Evolutionary conservation across 345 rosid species (phyloP).

Genomic region (Bruguiera sexangula): DNA sequence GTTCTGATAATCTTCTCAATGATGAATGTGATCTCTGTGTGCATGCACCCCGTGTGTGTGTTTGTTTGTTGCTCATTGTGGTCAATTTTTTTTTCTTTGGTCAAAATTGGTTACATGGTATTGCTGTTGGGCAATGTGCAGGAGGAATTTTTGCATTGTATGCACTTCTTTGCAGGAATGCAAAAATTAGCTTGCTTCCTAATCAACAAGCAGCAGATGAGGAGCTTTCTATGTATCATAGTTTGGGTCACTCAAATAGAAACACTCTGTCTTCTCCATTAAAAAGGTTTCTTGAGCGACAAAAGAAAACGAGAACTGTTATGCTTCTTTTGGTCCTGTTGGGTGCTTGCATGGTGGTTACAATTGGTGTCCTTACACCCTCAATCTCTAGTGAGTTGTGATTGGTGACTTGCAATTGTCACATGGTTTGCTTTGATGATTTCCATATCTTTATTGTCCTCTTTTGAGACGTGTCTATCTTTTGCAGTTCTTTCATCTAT

Average conservation of each 20-base stretch:
- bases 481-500: slow-evolving; percentile 77
- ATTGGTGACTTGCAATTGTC: slow-evolving; percentile 5
- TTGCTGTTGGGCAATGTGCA: slow-evolving; percentile 33
- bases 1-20: slow-evolving; percentile 7
- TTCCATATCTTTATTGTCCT: slow-evolving; percentile 1
- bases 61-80: background rate
- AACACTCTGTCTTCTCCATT: slow-evolving; percentile 38
- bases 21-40: background rate
- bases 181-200: slow-evolving; percentile 77
- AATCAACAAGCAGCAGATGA: slow-evolving; percentile 91
- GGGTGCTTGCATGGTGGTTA: slow-evolving; percentile 57
- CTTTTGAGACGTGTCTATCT: slow-evolving; percentile 22
- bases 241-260: slow-evolving; percentile 43
- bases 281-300: slow-evolving; percentile 56
- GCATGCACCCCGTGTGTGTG: no score
- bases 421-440: background rate
- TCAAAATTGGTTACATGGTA: slow-evolving; percentile 8
- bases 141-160: slow-evolving; percentile 89
- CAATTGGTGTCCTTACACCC: slow-evolving; percentile 73
- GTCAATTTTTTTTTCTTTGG: background rate
- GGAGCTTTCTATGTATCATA: slow-evolving; percentile 76
- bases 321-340: slow-evolving; percentile 72
- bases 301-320: slow-evolving; percentile 58
- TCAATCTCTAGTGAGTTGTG: slow-evolving; percentile 66
- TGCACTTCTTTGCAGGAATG: slow-evolving; percentile 77